Evolutionary conservation across 139 green algal species (phyloP).

Genomic region (Pedinophyceae sp.): DNA sequence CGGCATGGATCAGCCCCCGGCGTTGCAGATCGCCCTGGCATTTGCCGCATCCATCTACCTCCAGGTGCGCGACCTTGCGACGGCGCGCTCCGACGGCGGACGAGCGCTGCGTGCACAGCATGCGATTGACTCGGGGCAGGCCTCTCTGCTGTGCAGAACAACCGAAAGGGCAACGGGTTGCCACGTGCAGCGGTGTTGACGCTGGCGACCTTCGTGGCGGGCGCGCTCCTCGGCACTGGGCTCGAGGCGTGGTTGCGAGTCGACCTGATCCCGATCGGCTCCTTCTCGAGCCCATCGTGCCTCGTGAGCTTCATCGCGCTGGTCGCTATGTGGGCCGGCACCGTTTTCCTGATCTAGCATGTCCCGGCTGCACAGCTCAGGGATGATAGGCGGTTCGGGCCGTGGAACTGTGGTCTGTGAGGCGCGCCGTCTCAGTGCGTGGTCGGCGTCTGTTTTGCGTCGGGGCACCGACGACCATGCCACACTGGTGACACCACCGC

Average conservation of each 20-base stretch:
- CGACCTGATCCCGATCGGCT: slow-evolving; percentile 67
- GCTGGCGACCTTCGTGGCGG: slow-evolving; percentile 34
- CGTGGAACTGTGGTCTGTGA: too few relatives aligned
- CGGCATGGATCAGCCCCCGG: slow-evolving; percentile 25
- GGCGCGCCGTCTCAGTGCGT: too few relatives aligned
- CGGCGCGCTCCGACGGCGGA: background rate
- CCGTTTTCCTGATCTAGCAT: too few relatives aligned
- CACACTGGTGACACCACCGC: too few relatives aligned
- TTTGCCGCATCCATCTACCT: slow-evolving; percentile 50
- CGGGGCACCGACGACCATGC: too few relatives aligned
- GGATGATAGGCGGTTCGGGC: too few relatives aligned
- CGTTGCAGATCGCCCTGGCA: slow-evolving; percentile 61
- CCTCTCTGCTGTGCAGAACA: background rate
- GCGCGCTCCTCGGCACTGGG: slow-evolving; percentile 38
- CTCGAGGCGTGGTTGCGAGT: slow-evolving; percentile 68
- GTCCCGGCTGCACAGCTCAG: too few relatives aligned
- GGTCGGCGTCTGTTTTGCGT: too few relatives aligned
- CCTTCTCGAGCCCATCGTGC: too few relatives aligned
- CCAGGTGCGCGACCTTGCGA: slow-evolving; percentile 13
- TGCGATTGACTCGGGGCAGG: background rate
- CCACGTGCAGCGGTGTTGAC: slow-evolving; percentile 23
- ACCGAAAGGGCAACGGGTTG: background rate
- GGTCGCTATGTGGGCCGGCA: too few relatives aligned
- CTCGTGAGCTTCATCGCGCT: too few relatives aligned
- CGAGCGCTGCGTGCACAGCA: slow-evolving; percentile 6